phyloP scores from a whole-genome alignment of 345 rosid genomes.

The Linum usitatissimum region DNA sequence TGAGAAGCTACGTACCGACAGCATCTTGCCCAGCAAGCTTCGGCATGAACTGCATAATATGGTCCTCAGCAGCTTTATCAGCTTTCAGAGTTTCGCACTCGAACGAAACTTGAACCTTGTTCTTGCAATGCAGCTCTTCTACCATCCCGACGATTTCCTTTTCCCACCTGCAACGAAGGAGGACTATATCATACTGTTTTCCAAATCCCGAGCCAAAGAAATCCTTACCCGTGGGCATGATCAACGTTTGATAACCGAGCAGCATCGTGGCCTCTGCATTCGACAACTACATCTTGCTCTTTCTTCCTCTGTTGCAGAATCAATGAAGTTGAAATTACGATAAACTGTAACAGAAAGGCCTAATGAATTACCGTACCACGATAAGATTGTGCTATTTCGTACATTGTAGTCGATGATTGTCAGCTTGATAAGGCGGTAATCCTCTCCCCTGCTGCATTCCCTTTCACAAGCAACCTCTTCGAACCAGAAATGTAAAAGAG shows the following conservation, averaged over 20 bases:
- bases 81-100: conserved; percentile 92
- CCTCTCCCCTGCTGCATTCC: conserved; percentile 95
- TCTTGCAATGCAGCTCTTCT: conserved; percentile 51
- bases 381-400: conserved; percentile 6
- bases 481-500: conserved; percentile 8
- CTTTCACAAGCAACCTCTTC: conserved; percentile 77
- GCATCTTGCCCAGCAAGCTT: conserved; percentile 75
- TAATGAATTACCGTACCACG: conserved; percentile 30
- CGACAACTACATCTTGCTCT: conserved; percentile 64
- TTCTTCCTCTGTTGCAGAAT: conserved; percentile 42
- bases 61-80: conserved; percentile 82
- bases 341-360: neutral
- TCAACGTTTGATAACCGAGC: conserved; percentile 63
- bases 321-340: neutral
- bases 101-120: conserved; percentile 51
- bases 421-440: conserved; percentile 78
- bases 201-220: neutral
- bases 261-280: conserved; percentile 93
- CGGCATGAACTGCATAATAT: conserved; percentile 73
- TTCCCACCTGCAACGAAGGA: conserved; percentile 50
- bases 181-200: neutral
- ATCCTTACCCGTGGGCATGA: conserved; percentile 76
- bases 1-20: conserved; percentile 43
- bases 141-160: conserved; percentile 61
- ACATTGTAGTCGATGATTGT: conserved; percentile 67